Conservation (phyloP, 305 asterid species). For the Fraxinus greggii region DNA sequence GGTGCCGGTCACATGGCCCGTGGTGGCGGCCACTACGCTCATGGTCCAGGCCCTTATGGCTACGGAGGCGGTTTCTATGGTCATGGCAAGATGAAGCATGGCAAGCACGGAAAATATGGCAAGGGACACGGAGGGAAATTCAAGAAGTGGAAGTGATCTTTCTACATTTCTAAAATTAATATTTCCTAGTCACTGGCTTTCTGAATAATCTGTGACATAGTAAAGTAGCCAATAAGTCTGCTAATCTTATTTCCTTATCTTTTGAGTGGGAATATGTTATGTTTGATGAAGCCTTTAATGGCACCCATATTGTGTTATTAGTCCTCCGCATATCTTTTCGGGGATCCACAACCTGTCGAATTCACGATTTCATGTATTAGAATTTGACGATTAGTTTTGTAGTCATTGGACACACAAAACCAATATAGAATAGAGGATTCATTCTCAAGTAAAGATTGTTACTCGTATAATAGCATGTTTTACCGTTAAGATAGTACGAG, state of each 20-base stretch:
- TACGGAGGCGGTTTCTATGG: constrained; percentile 25
- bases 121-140: constrained; percentile 37
- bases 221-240: neutral
- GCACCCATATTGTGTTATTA: neutral
- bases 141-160: constrained; percentile 52
- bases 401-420: neutral
- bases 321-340: neutral
- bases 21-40: constrained; percentile 22
- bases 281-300: neutral
- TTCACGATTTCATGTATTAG: neutral
- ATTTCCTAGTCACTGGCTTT: neutral
- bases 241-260: neutral
- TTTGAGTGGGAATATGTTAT: neutral
- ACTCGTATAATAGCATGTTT: neutral
- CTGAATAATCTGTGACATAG: neutral
- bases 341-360: neutral
- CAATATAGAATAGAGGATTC: neutral
- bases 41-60: constrained; percentile 18
- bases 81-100: constrained; percentile 37
- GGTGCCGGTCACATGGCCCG: constrained; percentile 19
- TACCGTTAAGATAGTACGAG: neutral
- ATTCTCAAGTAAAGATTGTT: neutral
- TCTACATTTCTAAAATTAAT: neutral
- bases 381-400: neutral
- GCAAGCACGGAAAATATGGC: constrained; percentile 29